phyloP scores from a whole-genome alignment of 805 yeast species.

The Nakazawaea ishiwadae region DNA sequence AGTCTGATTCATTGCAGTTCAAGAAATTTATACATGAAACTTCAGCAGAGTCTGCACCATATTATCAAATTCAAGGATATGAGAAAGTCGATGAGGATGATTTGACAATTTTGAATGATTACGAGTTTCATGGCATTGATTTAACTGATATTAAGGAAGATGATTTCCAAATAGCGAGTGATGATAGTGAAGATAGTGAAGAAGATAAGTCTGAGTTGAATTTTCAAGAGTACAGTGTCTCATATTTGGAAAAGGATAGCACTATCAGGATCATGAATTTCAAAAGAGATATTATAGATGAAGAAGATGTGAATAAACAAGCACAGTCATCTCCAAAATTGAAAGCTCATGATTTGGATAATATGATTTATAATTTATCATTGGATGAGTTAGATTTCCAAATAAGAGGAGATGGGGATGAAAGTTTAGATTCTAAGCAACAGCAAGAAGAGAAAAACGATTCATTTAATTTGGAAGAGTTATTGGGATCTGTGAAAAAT shows the following conservation, averaged over 20 bases:
- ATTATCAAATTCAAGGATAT: neutral
- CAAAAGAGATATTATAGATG: slow-evolving; percentile 12
- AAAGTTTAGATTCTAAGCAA: slow-evolving; percentile 11
- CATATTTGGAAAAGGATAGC: slow-evolving; percentile 6
- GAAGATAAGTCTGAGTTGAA: slow-evolving; percentile 7
- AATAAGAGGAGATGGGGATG: slow-evolving; percentile 22
- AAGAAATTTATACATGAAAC: neutral
- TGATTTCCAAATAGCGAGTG: slow-evolving; percentile 5
- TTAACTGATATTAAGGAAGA: slow-evolving; percentile 7
- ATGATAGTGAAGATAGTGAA: slow-evolving; percentile 3
- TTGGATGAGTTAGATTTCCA: slow-evolving; percentile 32
- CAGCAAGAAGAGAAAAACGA: neutral
- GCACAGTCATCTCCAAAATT: slow-evolving; percentile 12
- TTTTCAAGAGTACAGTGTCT: slow-evolving; percentile 12
- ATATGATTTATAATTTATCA: slow-evolving; percentile 26
- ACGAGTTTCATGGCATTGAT: slow-evolving; percentile 9
- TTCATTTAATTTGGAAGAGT: slow-evolving; percentile 8
- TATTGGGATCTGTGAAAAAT: neutral
- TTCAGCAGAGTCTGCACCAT: neutral
- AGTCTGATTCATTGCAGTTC: neutral
- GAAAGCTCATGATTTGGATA: slow-evolving; percentile 25
- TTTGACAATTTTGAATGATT: slow-evolving; percentile 11
- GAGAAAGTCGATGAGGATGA: slow-evolving; percentile 5
- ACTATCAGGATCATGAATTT: neutral
- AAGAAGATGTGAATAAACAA: slow-evolving; percentile 7